Evolutionary conservation across 2,329 filamentous ascomycete genomes (phyloP).

Genomic region (Diplocarpon rosae): DNA sequence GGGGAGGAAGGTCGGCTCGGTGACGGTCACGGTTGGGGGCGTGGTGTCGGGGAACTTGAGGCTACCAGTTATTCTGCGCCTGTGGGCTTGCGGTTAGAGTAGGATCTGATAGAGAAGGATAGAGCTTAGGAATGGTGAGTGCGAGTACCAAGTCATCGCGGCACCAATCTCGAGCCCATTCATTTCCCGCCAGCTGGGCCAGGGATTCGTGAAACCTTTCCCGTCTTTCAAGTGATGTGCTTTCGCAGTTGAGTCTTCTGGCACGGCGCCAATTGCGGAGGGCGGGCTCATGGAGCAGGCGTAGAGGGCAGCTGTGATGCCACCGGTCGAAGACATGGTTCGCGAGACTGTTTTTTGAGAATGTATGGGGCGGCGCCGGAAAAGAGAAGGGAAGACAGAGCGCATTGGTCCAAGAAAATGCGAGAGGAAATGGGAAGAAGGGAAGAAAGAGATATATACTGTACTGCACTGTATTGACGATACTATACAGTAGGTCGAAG

Average conservation of each 20-base stretch:
- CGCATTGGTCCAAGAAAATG: slow-evolving; percentile 34
- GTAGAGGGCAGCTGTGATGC: slow-evolving; percentile 18
- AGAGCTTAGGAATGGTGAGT: neutral
- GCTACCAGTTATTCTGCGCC: slow-evolving; percentile 17
- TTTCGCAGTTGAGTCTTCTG: slow-evolving; percentile 30
- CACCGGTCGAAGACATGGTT: slow-evolving; percentile 15
- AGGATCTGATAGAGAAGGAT: too few species aligned
- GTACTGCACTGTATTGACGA: too few species aligned
- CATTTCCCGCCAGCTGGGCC: slow-evolving; percentile 39
- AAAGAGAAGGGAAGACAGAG: slow-evolving; percentile 31
- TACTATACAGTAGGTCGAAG: neutral
- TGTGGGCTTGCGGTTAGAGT: neutral
- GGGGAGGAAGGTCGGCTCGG: slow-evolving; percentile 45
- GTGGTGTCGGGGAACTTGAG: slow-evolving; percentile 42
- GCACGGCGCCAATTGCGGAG: slow-evolving; percentile 20
- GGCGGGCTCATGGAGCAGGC: slow-evolving; percentile 19
- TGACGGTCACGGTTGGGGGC: slow-evolving; percentile 50
- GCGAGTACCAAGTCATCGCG: slow-evolving; percentile 25
- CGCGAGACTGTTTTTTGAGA: slow-evolving; percentile 5
- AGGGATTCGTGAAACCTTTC: slow-evolving; percentile 46
- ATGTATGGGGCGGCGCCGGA: slow-evolving; percentile 15
- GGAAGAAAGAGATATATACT: neutral
- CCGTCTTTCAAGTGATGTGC: slow-evolving; percentile 40
- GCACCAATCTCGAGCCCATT: slow-evolving; percentile 25
- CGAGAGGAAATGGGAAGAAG: slow-evolving; percentile 19